phyloP scores from a whole-genome alignment of 345 rosid genomes.

The Eucalyptus regnans region DNA sequence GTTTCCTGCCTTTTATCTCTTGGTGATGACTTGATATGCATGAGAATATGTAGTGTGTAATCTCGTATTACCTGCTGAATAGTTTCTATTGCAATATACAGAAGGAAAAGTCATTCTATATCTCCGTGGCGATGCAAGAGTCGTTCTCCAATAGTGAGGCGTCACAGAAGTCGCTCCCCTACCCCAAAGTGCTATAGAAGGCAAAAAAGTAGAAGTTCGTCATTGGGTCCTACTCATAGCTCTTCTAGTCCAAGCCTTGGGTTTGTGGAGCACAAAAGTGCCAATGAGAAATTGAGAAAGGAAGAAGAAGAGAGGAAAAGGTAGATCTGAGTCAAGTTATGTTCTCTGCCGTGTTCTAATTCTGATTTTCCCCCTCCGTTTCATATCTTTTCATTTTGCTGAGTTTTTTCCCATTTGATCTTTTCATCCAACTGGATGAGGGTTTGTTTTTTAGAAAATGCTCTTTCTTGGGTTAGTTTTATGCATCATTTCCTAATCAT shows the following conservation, averaged over 20 bases:
- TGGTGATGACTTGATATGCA: slow-evolving; percentile 11
- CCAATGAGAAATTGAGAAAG: slow-evolving; percentile 51
- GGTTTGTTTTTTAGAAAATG: background rate
- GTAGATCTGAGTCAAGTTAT: slow-evolving; percentile 14
- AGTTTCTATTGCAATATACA: slow-evolving; percentile 26
- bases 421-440: background rate
- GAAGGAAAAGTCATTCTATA: slow-evolving; percentile 77
- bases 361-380: background rate
- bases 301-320: slow-evolving; percentile 92
- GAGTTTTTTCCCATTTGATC: background rate
- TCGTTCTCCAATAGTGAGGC: slow-evolving; percentile 52
- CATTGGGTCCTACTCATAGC: slow-evolving; percentile 48
- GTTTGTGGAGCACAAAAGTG: slow-evolving; percentile 49
- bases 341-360: background rate
- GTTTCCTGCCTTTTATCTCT: slow-evolving; percentile 25
- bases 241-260: slow-evolving; percentile 56
- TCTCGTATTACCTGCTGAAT: slow-evolving; percentile 21
- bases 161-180: slow-evolving; percentile 58
- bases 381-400: background rate
- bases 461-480: background rate
- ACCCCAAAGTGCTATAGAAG: slow-evolving; percentile 64
- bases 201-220: slow-evolving; percentile 70
- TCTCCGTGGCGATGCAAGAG: slow-evolving; percentile 58
- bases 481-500: background rate
- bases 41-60: background rate